Conservation (phyloP, 192 early-diverging fungal species). For the Coemansia sp. region DNA sequence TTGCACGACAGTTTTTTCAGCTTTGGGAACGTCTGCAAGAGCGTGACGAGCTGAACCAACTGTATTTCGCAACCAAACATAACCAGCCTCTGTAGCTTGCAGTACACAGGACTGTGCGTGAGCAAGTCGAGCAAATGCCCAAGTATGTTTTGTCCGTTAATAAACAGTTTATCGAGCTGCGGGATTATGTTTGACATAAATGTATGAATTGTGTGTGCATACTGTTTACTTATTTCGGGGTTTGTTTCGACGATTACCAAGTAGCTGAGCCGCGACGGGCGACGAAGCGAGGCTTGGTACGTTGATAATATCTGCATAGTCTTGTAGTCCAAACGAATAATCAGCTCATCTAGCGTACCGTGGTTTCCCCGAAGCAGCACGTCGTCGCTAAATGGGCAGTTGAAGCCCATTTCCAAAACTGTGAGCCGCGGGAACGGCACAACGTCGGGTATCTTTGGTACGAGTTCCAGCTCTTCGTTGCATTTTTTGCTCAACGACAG, state of each 20-base stretch:
- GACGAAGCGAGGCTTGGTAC: background rate
- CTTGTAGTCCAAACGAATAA: background rate
- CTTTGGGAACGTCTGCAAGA: background rate
- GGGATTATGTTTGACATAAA: background rate
- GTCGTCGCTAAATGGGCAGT: background rate
- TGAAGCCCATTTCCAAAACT: background rate
- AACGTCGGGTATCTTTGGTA: background rate
- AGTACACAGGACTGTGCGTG: background rate
- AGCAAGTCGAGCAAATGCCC: background rate
- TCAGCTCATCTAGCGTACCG: background rate
- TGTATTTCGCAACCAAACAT: background rate
- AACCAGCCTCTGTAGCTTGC: background rate
- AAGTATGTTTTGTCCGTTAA: background rate
- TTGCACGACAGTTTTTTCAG: background rate
- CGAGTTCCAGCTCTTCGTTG: background rate
- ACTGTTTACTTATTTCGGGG: background rate
- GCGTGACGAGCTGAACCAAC: background rate
- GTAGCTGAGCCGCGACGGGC: background rate
- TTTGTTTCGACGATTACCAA: background rate
- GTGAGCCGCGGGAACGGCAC: background rate
- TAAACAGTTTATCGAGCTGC: background rate
- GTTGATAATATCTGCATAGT: background rate
- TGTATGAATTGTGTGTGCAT: background rate
- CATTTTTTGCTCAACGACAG: background rate
- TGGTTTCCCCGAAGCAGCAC: background rate